Percentiles rank a stretch among this genome's conserved stretches.
Conservation (phyloP, 2,329 filamentous ascomycete genomes). For the Fusarium sp. region DNA sequence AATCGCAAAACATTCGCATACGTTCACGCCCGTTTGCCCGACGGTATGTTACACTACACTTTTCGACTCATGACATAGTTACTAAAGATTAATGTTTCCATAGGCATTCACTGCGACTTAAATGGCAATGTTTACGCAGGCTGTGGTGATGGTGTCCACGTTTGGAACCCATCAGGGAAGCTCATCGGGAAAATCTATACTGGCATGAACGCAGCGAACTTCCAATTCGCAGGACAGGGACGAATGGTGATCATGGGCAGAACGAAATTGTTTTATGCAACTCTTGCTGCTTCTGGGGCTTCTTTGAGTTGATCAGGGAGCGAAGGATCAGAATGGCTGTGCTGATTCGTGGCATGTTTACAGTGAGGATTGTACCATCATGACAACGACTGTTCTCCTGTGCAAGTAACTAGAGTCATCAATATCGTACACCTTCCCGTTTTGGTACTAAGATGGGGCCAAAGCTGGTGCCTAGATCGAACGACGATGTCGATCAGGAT, state of each 20-base stretch:
- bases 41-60: constrained; percentile 56
- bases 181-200: constrained; percentile 67
- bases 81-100: too few species aligned
- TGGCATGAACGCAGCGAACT: constrained; percentile 57
- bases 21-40: constrained; percentile 63
- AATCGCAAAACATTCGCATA: constrained; percentile 68
- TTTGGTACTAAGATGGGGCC: neutral
- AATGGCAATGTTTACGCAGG: constrained; percentile 66
- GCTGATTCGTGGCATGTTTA: too few species aligned
- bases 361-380: too few species aligned
- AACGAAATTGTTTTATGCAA: constrained; percentile 51
- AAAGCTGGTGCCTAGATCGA: neutral
- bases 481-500: neutral
- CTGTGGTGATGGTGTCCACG: constrained; percentile 61
- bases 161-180: constrained; percentile 59
- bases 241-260: constrained; percentile 51
- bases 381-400: neutral
- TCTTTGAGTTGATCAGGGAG: constrained; percentile 12
- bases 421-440: neutral
- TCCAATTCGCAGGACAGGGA: constrained; percentile 56
- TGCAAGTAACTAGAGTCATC: neutral
- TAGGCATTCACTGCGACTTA: constrained; percentile 65
- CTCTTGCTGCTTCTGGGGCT: constrained; percentile 34
- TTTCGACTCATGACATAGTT: fast-evolving
- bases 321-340: neutral